Evolutionary conservation across 495 filamentous ascomycete genomes (phyloP), one percentile per base, ranked within the genome.

Genomic region (Aspergillus cavernicola): DNA sequence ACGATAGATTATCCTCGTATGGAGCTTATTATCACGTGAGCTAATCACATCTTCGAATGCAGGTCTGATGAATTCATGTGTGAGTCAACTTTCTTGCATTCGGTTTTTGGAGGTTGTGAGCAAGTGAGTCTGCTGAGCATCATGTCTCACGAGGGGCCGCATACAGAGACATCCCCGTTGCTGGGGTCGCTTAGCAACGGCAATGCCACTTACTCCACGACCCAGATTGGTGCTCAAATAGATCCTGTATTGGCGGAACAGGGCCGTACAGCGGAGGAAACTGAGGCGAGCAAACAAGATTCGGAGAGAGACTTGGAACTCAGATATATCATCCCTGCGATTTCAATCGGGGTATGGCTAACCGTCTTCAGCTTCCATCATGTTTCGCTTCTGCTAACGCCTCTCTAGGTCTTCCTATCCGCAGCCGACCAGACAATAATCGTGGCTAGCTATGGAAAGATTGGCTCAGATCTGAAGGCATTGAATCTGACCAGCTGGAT

Each of bases 401-500:
- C 3, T 19, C 2, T 53, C 18, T 56, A 80, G 77, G 63, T 92
- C 40, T 89, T 90, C 63, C 70, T 93, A 2, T 76, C 81, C 3
- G 85, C 88, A 0, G 81, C 87, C 41, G 90, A 95, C 65, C 88
- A 92, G 63, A 92, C 90, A 0, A 82, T 95, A 39, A 85, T 91
- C 37, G 83, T 92, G 48, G 82, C 84, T 44, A 85, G 79, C 32
- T 95, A 93, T 65, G 88, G 85, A 15, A 83, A 79, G 42, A 93
- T 95, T 61, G 89, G 89, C 20, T 90, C 80, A 46, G 89, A 93
- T 49, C 66, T 95, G 18, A 77, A 88, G 18, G 87, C 88, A 11
- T 69, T 95, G 50, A 90, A 88, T 59, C 77, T 81, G 59, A 91
- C 89, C 8, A 87, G 83, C 31, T 95, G 90, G 90, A 89, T 95